These are phyloP conservation scores for Pelargonium fulgidum DNA, from an alignment of 441 rosid genomes.

Conservation along the genomic window DNA sequence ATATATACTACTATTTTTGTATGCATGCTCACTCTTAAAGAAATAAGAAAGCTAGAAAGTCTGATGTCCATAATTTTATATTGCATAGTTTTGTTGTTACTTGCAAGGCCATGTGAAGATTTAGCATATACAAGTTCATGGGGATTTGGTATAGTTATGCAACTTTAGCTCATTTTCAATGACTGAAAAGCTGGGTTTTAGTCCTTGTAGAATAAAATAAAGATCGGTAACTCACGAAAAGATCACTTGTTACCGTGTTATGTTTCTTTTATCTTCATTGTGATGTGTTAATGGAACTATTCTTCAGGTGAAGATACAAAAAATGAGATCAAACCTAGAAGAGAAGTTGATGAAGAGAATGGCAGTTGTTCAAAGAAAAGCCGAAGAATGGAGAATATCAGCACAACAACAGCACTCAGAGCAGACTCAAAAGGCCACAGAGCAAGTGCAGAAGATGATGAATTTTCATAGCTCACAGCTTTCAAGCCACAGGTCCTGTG, in stretches of 20 bases:
- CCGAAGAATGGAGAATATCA: constrained; percentile 72
- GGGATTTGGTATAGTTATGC: too few relatives aligned
- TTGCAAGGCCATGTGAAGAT: constrained; percentile 18
- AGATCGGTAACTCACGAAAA: too few relatives aligned
- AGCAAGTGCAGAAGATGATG: constrained; percentile 36
- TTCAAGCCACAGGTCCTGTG: constrained; percentile 50
- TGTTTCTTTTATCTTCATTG: too few relatives aligned
- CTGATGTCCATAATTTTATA: constrained; percentile 27
- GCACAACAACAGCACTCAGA: constrained; percentile 58
- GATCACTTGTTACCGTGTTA: too few relatives aligned
- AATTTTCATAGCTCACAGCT: constrained; percentile 27
- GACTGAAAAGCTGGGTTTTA: too few relatives aligned
- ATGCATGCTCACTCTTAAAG: constrained; percentile 21
- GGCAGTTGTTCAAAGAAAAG: constrained; percentile 59
- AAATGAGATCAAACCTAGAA: constrained; percentile 75
- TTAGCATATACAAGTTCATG: too few relatives aligned
- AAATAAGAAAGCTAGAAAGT: constrained; percentile 25
- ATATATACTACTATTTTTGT: constrained; percentile 5
- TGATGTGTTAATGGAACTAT: too few relatives aligned
- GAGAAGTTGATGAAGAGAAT: constrained; percentile 90
- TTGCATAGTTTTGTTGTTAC: too few relatives aligned
- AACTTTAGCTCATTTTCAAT: too few relatives aligned
- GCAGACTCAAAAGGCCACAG: constrained; percentile 32
- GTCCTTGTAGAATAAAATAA: too few relatives aligned
- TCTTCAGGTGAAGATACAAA: constrained; percentile 70